Base-by-base conservation (phyloP, 257 asterid species). In the Plantago major region DNA sequence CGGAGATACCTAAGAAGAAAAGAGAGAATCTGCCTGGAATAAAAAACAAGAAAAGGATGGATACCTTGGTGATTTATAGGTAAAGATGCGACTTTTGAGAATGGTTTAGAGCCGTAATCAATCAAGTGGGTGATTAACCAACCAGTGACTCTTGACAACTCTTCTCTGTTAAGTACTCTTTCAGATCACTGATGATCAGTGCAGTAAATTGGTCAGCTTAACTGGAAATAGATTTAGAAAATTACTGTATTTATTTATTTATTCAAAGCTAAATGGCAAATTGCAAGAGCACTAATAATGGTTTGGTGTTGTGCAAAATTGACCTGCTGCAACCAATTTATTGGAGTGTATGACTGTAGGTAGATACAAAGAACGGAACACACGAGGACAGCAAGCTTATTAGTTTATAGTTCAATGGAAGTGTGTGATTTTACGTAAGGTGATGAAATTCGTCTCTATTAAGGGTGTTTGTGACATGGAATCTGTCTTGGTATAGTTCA, bases 1-100 rank as follows among this genome's bases (percentile, higher is more conserved):
- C 67, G 72, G 71, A 64, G 60, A 55, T 4, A 44, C 10, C 70
- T 3, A 65, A 67, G 67, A 69, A 49, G 55, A 40, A 19, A 15
- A 18, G 6, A 50, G 16, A 38, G 51, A 67, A 19, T 5, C 22
- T 38, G 40, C 3, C 6, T 45, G 53, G 40, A 38, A 22, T 37
- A 51, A 48, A 62, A 28, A 33, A 33, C 40, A 51, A 60, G 38
- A 30, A 53, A 67, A 64, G 30, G 7, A 26, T 11, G 44, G 44
- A 50, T 37, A 67, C 51, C 64, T 6, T 11, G 33, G 46, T 57
- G 46, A 58, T 46, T 40, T 37, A 38, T 16, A 49, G 54, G 56
- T 64, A 12, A 54, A 47, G 11, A 61, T 17, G 10, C 3, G 56
- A 48, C 51, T 59, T 12, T 28, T 40, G 38, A 28, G 47, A 37